Base-by-base conservation (phyloP, 371 early-diverging fungal species). In the Dichotomocladium elegans region DNA sequence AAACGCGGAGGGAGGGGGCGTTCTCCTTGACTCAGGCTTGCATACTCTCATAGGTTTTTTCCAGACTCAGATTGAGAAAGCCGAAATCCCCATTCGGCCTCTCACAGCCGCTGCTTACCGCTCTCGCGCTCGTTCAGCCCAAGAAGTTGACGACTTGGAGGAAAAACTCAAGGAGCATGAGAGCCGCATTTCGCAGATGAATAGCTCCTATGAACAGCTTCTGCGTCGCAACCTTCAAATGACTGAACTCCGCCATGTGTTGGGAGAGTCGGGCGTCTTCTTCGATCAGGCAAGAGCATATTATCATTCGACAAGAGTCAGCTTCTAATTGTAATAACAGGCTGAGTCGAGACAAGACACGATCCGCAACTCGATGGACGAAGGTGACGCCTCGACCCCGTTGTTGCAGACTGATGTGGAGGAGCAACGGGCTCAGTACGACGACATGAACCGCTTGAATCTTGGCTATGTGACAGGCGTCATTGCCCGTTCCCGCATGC, bases 91-190 rank as follows among this genome's bases (percentile, higher is more conserved):
- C 19, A 62, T 85, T 31, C 84, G 83, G 37, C 73, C 85, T 14
- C 64, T 81, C 10, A 63, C 78, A 25, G 63, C 82, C 34, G 76
- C 80, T 29, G 69, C 72, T 19, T 72, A 78, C 50, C 69, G 64
- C 47, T 72, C 81, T 14, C 83, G 89, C 40, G 85, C 91, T 12
- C 85, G 93, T 30, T 85, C 91, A 15, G 91, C 92, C 31, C 92
- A 92, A 60, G 96, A 96, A 65, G 82, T 98, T 44, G 96, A 96
- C 66, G 95, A 97, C 50, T 80, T 98, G 44, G 95, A 95, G 59
- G 88, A 84, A 58, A 75, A 75, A 14, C 74, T 98, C 41, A 74
- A 66, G 27, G 90, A 92, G 50, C 84, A 90, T 63, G 97, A 97
- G 70, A 68, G 60, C 40, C 86, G 93, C 27, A 79, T 97, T 27